A percentile compares a stretch with the other conserved stretches of the same genome.
phyloP scores from a whole-genome alignment of 23 red algal genomes.

The Pyropia yezoensis region DNA sequence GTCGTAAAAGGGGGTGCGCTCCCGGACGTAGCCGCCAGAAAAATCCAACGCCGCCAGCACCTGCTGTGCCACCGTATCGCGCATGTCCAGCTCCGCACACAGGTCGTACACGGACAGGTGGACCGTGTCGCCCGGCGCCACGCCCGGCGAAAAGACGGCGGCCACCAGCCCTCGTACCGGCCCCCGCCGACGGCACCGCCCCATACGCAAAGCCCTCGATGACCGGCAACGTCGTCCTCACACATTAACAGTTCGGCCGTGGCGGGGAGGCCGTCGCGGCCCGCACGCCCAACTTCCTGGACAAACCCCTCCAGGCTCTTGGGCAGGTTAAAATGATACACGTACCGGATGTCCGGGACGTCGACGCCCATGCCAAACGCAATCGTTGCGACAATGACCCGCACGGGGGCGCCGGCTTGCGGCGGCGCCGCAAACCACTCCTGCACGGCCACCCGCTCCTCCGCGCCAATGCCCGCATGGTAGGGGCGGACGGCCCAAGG shows the following conservation, averaged over 20 bases:
- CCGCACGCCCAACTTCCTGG: slow-evolving; percentile 86
- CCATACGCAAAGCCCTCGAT: slow-evolving; percentile 35
- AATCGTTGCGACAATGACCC: slow-evolving; percentile 83
- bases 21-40: slow-evolving; percentile 20
- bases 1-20: slow-evolving; percentile 44
- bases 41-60: slow-evolving; percentile 55
- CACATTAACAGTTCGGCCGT: slow-evolving; percentile 36
- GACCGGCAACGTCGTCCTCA: slow-evolving; percentile 50
- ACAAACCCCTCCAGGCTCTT: slow-evolving; percentile 66
- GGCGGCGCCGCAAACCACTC: slow-evolving; percentile 24
- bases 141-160: not conserved
- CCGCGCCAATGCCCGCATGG: slow-evolving; percentile 77
- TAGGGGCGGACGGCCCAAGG: slow-evolving; percentile 10
- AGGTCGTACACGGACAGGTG: slow-evolving; percentile 37
- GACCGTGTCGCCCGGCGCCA: slow-evolving; percentile 17
- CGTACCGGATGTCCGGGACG: slow-evolving; percentile 73
- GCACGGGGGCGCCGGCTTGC: slow-evolving; percentile 12
- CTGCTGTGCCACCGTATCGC: slow-evolving; percentile 28
- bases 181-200: slow-evolving; percentile 3
- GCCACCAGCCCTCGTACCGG: slow-evolving; percentile 8
- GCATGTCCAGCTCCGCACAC: slow-evolving; percentile 38
- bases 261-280: slow-evolving; percentile 56
- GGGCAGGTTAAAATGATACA: slow-evolving; percentile 74
- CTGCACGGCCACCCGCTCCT: slow-evolving; percentile 55
- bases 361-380: slow-evolving; percentile 99